Percentiles rank a stretch among this genome's conserved stretches.
Conservation (phyloP, 1,139 yeast genomes). For the Yarrowia galli region DNA sequence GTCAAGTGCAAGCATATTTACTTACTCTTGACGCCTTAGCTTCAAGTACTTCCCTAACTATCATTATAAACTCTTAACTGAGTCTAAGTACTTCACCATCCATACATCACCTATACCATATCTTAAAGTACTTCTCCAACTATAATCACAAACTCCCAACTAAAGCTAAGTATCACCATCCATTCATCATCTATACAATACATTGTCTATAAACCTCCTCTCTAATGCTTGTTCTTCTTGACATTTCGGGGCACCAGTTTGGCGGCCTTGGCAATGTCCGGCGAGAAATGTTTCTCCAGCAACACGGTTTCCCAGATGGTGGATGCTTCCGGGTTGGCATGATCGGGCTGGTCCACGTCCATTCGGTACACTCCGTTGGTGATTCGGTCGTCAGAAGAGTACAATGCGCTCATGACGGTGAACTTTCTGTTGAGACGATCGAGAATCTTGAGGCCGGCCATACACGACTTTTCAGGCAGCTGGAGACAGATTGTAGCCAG, state of each 20-base stretch:
- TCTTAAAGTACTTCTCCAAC: too few relatives aligned
- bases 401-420: slow-evolving; percentile 73
- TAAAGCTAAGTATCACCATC: too few relatives aligned
- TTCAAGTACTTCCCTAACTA: too few relatives aligned
- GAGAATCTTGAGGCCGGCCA: slow-evolving; percentile 77
- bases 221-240: slow-evolving; percentile 35
- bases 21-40: too few relatives aligned
- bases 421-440: slow-evolving; percentile 74
- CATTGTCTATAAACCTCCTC: neutral
- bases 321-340: slow-evolving; percentile 86
- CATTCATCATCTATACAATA: too few relatives aligned
- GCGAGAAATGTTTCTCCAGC: slow-evolving; percentile 81
- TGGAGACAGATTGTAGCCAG: slow-evolving; percentile 70
- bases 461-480: slow-evolving; percentile 85
- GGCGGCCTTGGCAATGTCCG: slow-evolving; percentile 69
- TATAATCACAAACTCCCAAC: too few relatives aligned
- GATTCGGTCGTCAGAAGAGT: slow-evolving; percentile 86
- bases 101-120: too few relatives aligned
- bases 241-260: slow-evolving; percentile 42
- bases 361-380: slow-evolving; percentile 76
- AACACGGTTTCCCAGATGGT: slow-evolving; percentile 87
- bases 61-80: too few relatives aligned
- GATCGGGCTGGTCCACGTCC: slow-evolving; percentile 71
- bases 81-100: too few relatives aligned
- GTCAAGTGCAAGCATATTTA: too few relatives aligned